Percentiles rank a stretch among this genome's conserved stretches.
Conservation (phyloP, 345 rosid species). For the Carallia pectinifolia region DNA sequence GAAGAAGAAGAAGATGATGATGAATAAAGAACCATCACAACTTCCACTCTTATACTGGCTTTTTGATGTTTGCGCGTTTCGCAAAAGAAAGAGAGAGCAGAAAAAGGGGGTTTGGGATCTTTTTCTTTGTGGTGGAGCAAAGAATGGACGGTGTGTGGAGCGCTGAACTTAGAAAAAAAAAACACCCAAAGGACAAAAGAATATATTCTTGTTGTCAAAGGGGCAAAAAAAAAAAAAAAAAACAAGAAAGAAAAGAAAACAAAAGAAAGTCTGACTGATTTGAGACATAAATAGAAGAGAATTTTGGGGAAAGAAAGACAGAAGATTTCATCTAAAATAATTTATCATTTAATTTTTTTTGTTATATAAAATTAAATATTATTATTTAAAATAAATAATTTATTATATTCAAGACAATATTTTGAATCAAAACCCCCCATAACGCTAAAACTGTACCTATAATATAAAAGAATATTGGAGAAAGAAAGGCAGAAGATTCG, state of each 20-base stretch:
- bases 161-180: neutral
- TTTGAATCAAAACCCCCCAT: no score
- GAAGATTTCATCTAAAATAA: neutral
- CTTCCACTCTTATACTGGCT: neutral
- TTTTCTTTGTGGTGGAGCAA: slow-evolving; percentile 15
- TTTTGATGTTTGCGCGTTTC: neutral
- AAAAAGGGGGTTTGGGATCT: neutral
- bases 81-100: neutral
- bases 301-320: neutral
- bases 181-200: neutral
- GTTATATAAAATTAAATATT: no score
- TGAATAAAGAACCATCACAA: slow-evolving; percentile 6
- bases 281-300: neutral
- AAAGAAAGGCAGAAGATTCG: neutral
- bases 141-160: slow-evolving; percentile 1
- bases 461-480: no score
- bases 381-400: no score
- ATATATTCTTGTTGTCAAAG: slow-evolving; percentile 18
- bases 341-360: no score
- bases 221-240: no score
- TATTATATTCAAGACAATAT: no score
- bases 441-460: no score
- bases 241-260: neutral
- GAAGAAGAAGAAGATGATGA: neutral
- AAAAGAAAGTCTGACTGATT: neutral